Base-by-base conservation (phyloP, 108 stramenopile species). In the Cyclotella sp. region DNA sequence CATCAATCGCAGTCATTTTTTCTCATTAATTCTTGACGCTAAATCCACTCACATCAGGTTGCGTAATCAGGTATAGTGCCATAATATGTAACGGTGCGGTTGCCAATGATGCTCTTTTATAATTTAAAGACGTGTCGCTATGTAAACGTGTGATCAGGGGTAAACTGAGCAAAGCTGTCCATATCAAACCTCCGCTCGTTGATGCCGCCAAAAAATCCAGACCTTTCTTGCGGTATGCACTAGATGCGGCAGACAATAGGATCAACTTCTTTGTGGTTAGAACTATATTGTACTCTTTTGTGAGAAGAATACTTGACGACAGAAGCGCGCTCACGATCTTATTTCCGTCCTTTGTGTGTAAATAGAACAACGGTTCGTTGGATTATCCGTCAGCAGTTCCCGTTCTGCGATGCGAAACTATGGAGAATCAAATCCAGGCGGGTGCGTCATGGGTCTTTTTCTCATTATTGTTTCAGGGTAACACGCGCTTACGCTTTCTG, bases 231-330 rank as follows among this genome's bases (percentile, higher is more conserved):
- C 66, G 68, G 49, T 97, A 94, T 73, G 89, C 90, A 7, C 79
- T 97, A 47, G 80, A 80, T 3, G 84, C 78, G 68, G 80, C 73
- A 19, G 91, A 96, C 54, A 81, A 82, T 18, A 82, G 92, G 42
- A 81, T 95, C 14, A 92, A 93, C 75, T 91, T 97, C 70, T 72
- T 91, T 15, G 41, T 94, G 71, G 84, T 87, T 19, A 84, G 86
- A 30, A 43, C 9, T 52, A 8, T 26, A 22, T 34, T 61, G 44
- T 0, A 61, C 22, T 14, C 73, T 10, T 9, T 45, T 54, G 26
- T 49, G 22, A 41, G 72, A 14, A 14, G 29, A 42, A 14, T 63
- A 41, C 40, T 63, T 63, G 34, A 40, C 1, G n/a, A 3, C 43
- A 4, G 21, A 16, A 62, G 40, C 15, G 34, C 29, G 11, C 14